Conservation (phyloP, 441 rosid genomes). For the Pelargonium cotyledonis region DNA sequence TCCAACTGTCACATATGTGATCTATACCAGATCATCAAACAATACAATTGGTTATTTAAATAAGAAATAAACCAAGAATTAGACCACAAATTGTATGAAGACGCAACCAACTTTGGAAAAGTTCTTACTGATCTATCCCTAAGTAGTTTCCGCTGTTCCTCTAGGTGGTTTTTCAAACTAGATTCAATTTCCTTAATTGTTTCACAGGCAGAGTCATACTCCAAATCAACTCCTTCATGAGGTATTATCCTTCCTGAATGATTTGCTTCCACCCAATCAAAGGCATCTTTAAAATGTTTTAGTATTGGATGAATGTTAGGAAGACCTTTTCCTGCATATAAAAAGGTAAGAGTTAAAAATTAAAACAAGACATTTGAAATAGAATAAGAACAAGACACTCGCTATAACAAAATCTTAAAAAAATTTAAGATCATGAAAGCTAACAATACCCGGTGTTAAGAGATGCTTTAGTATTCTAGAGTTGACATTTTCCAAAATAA, state of each 20-base stretch:
- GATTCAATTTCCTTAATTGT: conserved; percentile 51
- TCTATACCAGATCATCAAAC: conserved; percentile 39
- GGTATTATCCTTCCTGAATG: conserved; percentile 86
- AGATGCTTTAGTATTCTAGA: conserved; percentile 61
- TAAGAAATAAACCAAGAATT: conserved; percentile 16
- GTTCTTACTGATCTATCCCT: conserved; percentile 72
- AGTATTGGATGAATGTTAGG: conserved; percentile 53
- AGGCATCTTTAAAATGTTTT: conserved; percentile 78
- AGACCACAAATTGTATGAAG: conserved; percentile 13
- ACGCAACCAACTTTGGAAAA: conserved; percentile 17
- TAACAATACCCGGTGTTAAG: conserved; percentile 63
- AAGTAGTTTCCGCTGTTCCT: conserved; percentile 78
- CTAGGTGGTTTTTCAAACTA: conserved; percentile 60
- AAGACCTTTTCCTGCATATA: conserved; percentile 58
- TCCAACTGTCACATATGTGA: conserved; percentile 80
- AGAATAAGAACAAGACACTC: not conserved
- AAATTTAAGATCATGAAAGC: conserved; percentile 16
- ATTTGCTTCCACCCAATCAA: conserved; percentile 94
- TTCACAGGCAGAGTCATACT: conserved; percentile 71
- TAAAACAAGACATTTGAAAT: not conserved
- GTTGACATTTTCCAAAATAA: conserved; percentile 53
- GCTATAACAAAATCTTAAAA: conserved; percentile 9
- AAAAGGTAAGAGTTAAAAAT: conserved; percentile 23
- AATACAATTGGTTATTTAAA: conserved; percentile 25
- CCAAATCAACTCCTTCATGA: conserved; percentile 73